Base-by-base conservation (phyloP, 352 stramenopile genomes). In the Phytophthora crassamura region DNA sequence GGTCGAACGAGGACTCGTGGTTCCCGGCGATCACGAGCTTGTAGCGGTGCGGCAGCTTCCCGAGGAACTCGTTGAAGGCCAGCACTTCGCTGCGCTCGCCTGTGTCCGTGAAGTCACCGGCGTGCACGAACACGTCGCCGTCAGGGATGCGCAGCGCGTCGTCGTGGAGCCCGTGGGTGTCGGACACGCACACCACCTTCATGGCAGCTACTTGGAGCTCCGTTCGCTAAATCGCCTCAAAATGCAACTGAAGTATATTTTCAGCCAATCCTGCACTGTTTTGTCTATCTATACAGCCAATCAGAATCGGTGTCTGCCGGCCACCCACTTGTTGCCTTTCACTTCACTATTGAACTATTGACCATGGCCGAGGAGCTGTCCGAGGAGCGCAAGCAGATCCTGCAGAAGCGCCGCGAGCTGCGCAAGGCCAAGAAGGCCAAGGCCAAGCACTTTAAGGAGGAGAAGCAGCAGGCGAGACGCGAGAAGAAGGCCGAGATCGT, bases 81-180 rank as follows among this genome's bases (percentile, higher is more conserved):
- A 89, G 39, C 25, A 86, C 78, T 58, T 94, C 81, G 35, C 74
- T 65, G 51, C 80, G 82, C 32, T 76, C 72, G 34, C 85, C 85
- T 18, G 74, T 95, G 70, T 86, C 92, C 32, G 83, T 90, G 43
- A 99, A 92, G 78, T 98, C 91, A 18, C 84, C 84, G 43, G 96
- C 90, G 46, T 96, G 89, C 28, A 98, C 75, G 20, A 97, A 67
- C 48, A 97, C 88, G 57, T 94, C 87, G 59, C 95, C 84, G 42
- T 78, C 64, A 0, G 86, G 82, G n/a, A 92, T 74, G 7, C 64
- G 81, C 78, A 98, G 74, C 36, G 74, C 71, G 32, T 83, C 67
- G 2, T 81, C 73, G 52, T 92, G 85, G 34, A 89, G 74, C 35
- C 78, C 80, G 57, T 94, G 85, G 33, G 85, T 94, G 68, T 94